These are phyloP conservation scores for Barbarea vulgaris DNA, from an alignment of 345 rosid genomes.

Conservation along the genomic window DNA sequence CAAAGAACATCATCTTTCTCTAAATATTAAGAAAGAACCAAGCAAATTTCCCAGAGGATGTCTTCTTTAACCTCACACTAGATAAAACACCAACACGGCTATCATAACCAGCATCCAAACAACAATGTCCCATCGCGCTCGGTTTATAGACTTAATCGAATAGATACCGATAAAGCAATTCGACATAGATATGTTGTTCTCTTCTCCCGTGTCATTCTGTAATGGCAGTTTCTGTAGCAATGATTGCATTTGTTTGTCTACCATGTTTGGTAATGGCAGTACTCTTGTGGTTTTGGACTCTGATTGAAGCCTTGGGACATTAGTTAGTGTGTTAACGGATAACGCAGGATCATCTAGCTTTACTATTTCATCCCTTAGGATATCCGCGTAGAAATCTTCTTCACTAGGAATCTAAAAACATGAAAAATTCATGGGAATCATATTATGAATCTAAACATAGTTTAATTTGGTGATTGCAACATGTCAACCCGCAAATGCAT, in stretches of 20 bases:
- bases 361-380: conserved; percentile 77
- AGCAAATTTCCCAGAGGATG: neutral
- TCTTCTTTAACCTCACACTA: conserved; percentile 1
- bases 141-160: conserved; percentile 41
- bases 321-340: conserved; percentile 6
- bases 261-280: conserved; percentile 36
- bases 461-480: neutral
- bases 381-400: conserved; percentile 70
- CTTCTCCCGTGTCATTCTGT: conserved; percentile 34
- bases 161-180: conserved; percentile 41
- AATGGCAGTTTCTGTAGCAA: conserved; percentile 27
- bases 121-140: conserved; percentile 34
- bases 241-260: conserved; percentile 40
- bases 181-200: conserved; percentile 34
- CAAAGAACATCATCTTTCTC: neutral
- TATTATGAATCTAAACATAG: neutral
- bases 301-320: conserved; percentile 41
- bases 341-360: conserved; percentile 52
- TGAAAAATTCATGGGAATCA: conserved; percentile 33
- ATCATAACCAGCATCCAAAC: conserved; percentile 34
- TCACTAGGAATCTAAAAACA: conserved; percentile 42
- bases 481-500: neutral
- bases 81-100: conserved; percentile 33
- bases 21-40: conserved; percentile 17
- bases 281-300: conserved; percentile 34